Evolutionary conservation across 2,329 filamentous ascomycete species (phyloP).

Genomic region (Ophiocordyceps camponoti-saundersi): DNA sequence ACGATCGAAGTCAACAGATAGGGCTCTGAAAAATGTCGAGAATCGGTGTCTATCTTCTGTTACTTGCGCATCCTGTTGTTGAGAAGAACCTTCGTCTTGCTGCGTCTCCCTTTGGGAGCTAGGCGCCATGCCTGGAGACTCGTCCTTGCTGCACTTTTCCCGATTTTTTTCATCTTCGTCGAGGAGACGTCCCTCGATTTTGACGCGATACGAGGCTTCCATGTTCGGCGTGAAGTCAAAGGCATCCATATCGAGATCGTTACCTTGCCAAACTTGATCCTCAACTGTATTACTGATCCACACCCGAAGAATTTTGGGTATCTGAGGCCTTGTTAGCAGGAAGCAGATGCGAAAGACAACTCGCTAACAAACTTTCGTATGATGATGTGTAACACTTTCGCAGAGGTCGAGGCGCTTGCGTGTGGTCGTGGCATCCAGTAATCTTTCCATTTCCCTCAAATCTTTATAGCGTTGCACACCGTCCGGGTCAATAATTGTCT

Average conservation of each 20-base stretch:
- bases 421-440: constrained; percentile 82
- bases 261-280: constrained; percentile 82
- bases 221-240: constrained; percentile 69
- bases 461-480: constrained; percentile 68
- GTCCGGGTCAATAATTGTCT: constrained; percentile 59
- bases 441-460: constrained; percentile 72
- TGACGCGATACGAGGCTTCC: constrained; percentile 73
- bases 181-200: constrained; percentile 75
- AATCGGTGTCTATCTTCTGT: constrained; percentile 35
- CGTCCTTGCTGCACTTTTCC: constrained; percentile 1
- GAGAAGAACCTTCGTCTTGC: constrained; percentile 7
- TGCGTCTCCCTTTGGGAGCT: constrained; percentile 11
- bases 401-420: constrained; percentile 76
- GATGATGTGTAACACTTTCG: constrained; percentile 26
- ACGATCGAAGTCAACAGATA: constrained; percentile 57
- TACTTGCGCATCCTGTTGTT: constrained; percentile 16
- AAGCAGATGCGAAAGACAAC: not conserved
- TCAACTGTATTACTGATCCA: constrained; percentile 94
- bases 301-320: constrained; percentile 71
- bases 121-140: constrained; percentile 26
- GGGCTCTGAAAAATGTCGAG: constrained; percentile 69
- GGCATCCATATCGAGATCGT: constrained; percentile 48
- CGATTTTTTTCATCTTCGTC: constrained; percentile 47
- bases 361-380: constrained; percentile 38
- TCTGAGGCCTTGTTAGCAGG: constrained; percentile 22